Base-by-base conservation (phyloP, 768 basidiomycete genomes). In the Rickenella mellea region DNA sequence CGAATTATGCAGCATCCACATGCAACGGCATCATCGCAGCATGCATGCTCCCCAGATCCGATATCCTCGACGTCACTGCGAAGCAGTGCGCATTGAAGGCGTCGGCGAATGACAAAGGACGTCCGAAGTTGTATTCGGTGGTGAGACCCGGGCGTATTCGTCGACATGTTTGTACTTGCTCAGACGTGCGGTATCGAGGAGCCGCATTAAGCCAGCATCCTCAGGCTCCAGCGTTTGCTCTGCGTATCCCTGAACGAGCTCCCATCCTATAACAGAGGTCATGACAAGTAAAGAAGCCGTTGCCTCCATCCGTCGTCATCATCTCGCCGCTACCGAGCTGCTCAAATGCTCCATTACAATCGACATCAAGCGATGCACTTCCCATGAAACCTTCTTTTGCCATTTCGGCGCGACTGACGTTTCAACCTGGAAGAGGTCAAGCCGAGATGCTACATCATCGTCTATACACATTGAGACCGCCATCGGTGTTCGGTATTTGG, bases 321-420 rank as follows among this genome's bases (percentile, higher is more conserved):
- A 98, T 94, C 57, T 93, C 89, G 2, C 90, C 87, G 15, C 78
- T 82, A 21, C 97, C 68, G 8, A 99, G 73, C 47, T 91, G 85
- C 46, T 87, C 81, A 55, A 96, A 97, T 2, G 91, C 83, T 49
- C 98, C 96, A 53, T 90, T 97, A 59, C 94, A 98, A 61, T 96
- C 94, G 27, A 97, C 89, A 51, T 99, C 96, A 17, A 97, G 70
- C 2, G 84, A 75, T 17, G 98, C 71, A 1, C 96, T 92, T 55
- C 98, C 94, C 80, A 96, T 83, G 55, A 97, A 96, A 51, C 88
- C 89, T 39, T 86, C 72, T 58, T 98, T 98, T 1, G 96, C 96
- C 51, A 85, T 77, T 40, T 91, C 84, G 17, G 82, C 80, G 9
- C 91, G 61, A 19, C 66, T 68, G 1, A 32, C 17, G 83, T 52